Conservation (phyloP, 2,329 filamentous ascomycete species). For the Aspergillus piperis region DNA sequence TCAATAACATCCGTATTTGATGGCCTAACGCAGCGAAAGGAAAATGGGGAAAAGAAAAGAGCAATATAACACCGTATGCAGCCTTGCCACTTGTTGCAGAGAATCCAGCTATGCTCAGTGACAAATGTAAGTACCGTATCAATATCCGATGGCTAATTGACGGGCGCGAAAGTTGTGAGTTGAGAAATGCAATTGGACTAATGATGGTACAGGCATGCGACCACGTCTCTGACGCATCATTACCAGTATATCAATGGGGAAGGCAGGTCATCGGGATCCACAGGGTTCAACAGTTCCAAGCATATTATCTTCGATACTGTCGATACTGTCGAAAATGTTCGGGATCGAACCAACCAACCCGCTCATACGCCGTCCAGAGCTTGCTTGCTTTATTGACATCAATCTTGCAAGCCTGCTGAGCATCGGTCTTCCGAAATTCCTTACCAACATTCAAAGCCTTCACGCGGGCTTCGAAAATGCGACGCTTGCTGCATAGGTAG, state of each 20-base stretch:
- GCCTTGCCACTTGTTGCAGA: slow-evolving; percentile 1
- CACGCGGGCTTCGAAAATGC: slow-evolving; percentile 79
- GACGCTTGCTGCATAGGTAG: slow-evolving; percentile 89
- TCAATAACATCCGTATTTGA: background rate
- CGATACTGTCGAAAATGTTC: slow-evolving; percentile 51
- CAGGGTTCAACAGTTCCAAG: background rate
- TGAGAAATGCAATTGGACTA: background rate
- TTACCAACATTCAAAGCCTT: slow-evolving; percentile 68
- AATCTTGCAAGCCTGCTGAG: slow-evolving; percentile 95
- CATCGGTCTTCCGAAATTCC: slow-evolving; percentile 92
- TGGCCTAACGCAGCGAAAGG: background rate
- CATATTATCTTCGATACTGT: slow-evolving; percentile 39
- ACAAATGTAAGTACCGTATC: background rate
- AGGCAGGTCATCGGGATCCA: background rate
- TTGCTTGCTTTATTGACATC: slow-evolving; percentile 97
- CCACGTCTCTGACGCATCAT: slow-evolving; percentile 15
- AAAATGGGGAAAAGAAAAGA: background rate
- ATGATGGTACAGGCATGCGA: background rate
- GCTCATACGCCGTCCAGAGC: slow-evolving; percentile 85
- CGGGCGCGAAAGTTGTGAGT: background rate
- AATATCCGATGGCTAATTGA: background rate
- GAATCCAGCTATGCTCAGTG: slow-evolving; percentile 13
- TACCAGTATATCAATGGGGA: background rate
- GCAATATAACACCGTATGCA: background rate
- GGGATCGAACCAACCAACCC: slow-evolving; percentile 76